Percentiles rank a stretch among this genome's conserved stretches.
phyloP scores from a whole-genome alignment of 495 filamentous ascomycete species.

The Talaromyces thailandensis region DNA sequence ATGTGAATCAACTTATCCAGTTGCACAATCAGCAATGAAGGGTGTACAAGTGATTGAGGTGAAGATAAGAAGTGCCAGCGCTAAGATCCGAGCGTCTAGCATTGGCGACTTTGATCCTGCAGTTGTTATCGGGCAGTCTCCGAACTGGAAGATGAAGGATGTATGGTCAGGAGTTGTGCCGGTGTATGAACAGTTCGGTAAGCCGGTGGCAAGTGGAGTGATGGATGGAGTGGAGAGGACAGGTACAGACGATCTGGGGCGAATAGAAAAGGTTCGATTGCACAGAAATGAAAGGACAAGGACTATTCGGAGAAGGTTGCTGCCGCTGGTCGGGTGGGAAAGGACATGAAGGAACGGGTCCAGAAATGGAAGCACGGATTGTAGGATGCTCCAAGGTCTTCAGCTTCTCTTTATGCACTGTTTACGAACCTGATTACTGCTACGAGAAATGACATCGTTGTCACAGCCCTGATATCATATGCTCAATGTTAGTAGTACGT shows the following conservation, averaged over 20 bases:
- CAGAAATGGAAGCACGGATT: background rate
- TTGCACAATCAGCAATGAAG: background rate
- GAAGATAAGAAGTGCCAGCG: background rate
- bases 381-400: background rate
- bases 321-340: background rate
- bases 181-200: background rate
- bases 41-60: slow-evolving; percentile 3
- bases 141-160: background rate
- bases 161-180: slow-evolving; percentile 1
- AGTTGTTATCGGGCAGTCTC: background rate
- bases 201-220: background rate
- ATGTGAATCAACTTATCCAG: slow-evolving; percentile 1
- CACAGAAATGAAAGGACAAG: background rate
- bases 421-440: too few species aligned
- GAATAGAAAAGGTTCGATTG: background rate
- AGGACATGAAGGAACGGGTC: background rate
- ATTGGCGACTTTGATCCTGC: background rate
- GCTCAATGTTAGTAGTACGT: too few species aligned
- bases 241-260: background rate
- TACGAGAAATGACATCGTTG: too few species aligned
- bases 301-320: background rate
- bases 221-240: background rate
- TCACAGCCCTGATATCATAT: too few species aligned
- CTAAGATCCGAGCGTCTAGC: background rate
- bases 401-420: too few species aligned